Conservation (phyloP, 176 grass and related monocot species). For the Lolium perenne region DNA sequence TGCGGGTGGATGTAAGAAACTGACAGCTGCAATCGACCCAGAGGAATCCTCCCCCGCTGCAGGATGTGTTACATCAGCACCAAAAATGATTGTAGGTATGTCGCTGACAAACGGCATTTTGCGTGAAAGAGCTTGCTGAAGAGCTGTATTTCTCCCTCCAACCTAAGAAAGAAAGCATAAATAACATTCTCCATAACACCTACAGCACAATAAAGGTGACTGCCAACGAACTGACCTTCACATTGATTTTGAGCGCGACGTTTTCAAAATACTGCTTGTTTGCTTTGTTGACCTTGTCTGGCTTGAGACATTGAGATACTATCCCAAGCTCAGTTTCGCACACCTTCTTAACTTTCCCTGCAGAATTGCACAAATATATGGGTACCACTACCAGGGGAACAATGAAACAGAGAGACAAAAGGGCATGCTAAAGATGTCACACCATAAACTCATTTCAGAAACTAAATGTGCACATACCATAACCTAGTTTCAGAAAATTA, state of each 20-base stretch:
- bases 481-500: conserved; percentile 10
- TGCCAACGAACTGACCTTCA: conserved; percentile 59
- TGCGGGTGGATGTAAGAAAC: conserved; percentile 15
- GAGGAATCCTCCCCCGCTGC: conserved; percentile 67
- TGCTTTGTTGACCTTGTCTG: conserved; percentile 38
- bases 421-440: background rate
- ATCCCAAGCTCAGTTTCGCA: conserved; percentile 85
- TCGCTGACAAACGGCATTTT: conserved; percentile 50
- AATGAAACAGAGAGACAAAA: background rate
- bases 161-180: conserved; percentile 43
- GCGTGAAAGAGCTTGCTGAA: conserved; percentile 36
- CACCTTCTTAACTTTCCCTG: conserved; percentile 76
- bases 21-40: conserved; percentile 68
- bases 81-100: conserved; percentile 65
- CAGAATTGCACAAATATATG: conserved; percentile 21
- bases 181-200: background rate
- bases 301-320: conserved; percentile 70
- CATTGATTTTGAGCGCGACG: conserved; percentile 86
- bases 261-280: conserved; percentile 72
- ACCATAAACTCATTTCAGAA: background rate
- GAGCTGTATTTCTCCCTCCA: conserved; percentile 72
- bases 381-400: conserved; percentile 19
- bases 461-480: conserved; percentile 43
- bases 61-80: conserved; percentile 87
- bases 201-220: background rate